A percentile compares a stretch with the other conserved stretches of the same genome.
Evolutionary conservation across 441 rosid genomes (phyloP).

Genomic region (Geranium incanum): DNA sequence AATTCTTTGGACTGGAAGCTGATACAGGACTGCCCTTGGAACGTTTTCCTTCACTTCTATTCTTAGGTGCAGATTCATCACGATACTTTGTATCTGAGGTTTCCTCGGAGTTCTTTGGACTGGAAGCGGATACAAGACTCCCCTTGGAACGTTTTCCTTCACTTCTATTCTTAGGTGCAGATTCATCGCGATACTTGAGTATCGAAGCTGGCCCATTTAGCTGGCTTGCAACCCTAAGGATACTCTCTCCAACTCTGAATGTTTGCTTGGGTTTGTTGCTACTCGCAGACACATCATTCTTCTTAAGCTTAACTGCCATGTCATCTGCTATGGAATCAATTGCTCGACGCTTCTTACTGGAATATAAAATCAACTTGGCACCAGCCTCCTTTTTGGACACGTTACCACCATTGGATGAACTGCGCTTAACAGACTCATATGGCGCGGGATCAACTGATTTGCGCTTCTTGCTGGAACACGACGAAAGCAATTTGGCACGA

Average conservation of each 20-base stretch:
- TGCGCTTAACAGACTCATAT: conserved; percentile 17
- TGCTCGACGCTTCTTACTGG: conserved; percentile 44
- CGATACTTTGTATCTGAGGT: conserved; percentile 11
- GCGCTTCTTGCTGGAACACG: conserved; percentile 31
- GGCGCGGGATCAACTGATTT: conserved; percentile 28
- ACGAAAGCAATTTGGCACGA: background rate
- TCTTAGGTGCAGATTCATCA: too few species aligned
- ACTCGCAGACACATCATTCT: conserved; percentile 20
- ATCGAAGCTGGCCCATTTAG: conserved; percentile 38
- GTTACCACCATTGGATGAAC: conserved; percentile 14
- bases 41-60: background rate
- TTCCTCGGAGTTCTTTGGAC: conserved; percentile 18
- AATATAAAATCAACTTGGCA: conserved; percentile 44
- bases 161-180: background rate
- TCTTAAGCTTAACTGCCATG: conserved; percentile 26
- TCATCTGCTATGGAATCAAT: conserved; percentile 24
- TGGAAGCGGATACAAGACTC: conserved; percentile 6
- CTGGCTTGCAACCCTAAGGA: conserved; percentile 55
- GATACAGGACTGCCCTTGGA: conserved; percentile 9
- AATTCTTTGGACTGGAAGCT: conserved; percentile 5
- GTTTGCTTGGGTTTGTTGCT: conserved; percentile 27
- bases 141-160: conserved; percentile 3
- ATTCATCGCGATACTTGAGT: conserved; percentile 25
- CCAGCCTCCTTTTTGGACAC: conserved; percentile 26
- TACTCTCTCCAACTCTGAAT: conserved; percentile 57